phyloP scores from a whole-genome alignment of 2,329 filamentous ascomycete genomes.

The Diaporthe ilicicola region DNA sequence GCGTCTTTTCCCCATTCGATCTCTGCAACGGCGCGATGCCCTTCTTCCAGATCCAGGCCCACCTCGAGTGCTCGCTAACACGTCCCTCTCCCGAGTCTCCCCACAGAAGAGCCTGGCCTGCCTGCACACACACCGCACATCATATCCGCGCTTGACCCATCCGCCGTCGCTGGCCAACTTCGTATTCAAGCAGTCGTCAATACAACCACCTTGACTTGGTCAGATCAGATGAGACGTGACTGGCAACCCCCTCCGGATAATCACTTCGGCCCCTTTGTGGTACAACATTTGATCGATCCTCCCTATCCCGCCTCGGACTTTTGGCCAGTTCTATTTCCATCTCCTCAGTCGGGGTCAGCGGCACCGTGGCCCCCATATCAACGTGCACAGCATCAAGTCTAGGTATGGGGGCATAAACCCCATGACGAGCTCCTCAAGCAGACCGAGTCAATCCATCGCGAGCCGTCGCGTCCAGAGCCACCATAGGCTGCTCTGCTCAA shows the following conservation, averaged over 20 bases:
- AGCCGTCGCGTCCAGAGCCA: not conserved
- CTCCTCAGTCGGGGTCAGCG: not conserved
- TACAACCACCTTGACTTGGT: not conserved
- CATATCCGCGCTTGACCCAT: slow-evolving; percentile 1
- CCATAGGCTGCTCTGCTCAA: not conserved
- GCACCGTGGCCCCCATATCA: not conserved
- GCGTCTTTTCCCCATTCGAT: slow-evolving; percentile 24
- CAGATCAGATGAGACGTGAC: not conserved
- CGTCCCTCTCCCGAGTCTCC: not conserved
- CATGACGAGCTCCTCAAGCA: slow-evolving; percentile 8
- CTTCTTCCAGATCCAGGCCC: slow-evolving; percentile 15
- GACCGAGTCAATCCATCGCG: slow-evolving; percentile 9
- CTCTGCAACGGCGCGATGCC: slow-evolving; percentile 21
- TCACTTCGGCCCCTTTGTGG: not conserved
- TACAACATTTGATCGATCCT: not conserved
- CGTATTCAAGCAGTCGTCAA: slow-evolving; percentile 8
- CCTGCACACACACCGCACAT: not conserved
- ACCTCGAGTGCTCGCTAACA: not conserved
- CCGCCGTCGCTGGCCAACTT: not conserved
- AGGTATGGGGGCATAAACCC: not conserved
- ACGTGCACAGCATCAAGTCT: not conserved
- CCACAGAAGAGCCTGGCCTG: not conserved
- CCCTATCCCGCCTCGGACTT: not conserved
- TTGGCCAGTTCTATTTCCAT: not conserved
- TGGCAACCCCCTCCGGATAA: not conserved